A percentile compares a stretch with the other conserved stretches of the same genome.
These are phyloP conservation scores for Colletotrichum chrysophilum DNA, from an alignment of 2,329 filamentous ascomycete genomes.

Conservation along the genomic window DNA sequence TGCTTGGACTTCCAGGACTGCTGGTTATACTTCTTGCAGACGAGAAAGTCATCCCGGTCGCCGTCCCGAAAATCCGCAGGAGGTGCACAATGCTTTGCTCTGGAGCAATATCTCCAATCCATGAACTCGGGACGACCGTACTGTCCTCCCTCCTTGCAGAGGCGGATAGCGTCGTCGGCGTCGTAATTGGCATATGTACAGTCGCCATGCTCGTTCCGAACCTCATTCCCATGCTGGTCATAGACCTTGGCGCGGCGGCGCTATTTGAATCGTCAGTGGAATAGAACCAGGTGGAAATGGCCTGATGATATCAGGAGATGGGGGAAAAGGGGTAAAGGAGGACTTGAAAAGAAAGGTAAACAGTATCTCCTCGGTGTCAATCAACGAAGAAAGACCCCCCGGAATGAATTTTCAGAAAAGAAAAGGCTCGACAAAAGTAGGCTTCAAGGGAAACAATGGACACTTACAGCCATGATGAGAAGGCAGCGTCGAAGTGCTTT, in stretches of 20 bases:
- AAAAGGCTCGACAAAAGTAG: background rate
- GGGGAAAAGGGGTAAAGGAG: background rate
- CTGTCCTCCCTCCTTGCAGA: background rate
- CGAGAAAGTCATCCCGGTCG: background rate
- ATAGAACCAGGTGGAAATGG: background rate
- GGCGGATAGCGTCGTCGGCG: background rate
- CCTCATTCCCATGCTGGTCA: background rate
- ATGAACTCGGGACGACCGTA: background rate
- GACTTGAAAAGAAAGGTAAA: background rate
- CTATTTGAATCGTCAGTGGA: background rate
- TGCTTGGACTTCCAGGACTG: background rate
- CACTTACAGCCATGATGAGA: background rate
- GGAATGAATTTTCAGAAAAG: background rate
- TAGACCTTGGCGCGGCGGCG: background rate
- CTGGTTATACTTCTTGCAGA: background rate
- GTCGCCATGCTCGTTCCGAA: background rate
- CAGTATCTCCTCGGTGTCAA: background rate
- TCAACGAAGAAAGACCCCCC: background rate
- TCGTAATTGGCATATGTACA: background rate
- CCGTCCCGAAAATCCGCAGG: background rate
- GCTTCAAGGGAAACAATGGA: background rate
- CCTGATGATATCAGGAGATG: background rate
- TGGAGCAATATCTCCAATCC: background rate
- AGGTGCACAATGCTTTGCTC: background rate
- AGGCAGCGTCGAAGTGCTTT: background rate